Percentiles rank a stretch among this genome's conserved stretches.
Evolutionary conservation across 192 early-diverging fungal genomes (phyloP).

Genomic region (Cladochytrium replicatum): DNA sequence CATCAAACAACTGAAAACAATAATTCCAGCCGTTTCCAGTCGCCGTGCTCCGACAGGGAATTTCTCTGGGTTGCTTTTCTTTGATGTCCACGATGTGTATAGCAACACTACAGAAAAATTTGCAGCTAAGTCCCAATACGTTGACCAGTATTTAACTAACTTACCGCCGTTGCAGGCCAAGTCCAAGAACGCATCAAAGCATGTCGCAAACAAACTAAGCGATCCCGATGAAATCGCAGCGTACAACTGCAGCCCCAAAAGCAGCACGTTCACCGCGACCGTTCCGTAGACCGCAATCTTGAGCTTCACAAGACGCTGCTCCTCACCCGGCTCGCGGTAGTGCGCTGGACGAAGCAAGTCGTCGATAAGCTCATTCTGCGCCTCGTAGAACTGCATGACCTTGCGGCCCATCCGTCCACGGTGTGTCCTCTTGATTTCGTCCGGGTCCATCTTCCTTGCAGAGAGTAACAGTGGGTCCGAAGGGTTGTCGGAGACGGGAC

Average conservation of each 20-base stretch:
- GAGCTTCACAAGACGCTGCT: constrained; percentile 19
- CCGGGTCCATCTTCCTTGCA: constrained; percentile 19
- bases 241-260: constrained; percentile 55
- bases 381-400: constrained; percentile 62
- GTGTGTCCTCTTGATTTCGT: constrained; percentile 47
- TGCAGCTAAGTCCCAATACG: too few species aligned
- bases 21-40: constrained; percentile 65
- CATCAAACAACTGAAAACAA: constrained; percentile 63
- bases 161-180: constrained; percentile 16
- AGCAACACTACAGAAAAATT: too few species aligned
- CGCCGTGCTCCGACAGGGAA: constrained; percentile 60
- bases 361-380: constrained; percentile 76
- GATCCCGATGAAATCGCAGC: constrained; percentile 55
- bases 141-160: too few species aligned
- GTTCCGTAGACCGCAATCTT: constrained; percentile 62
- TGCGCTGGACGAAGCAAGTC: constrained; percentile 48
- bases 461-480: not conserved
- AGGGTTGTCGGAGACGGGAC: too few species aligned
- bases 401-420: constrained; percentile 29
- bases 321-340: constrained; percentile 6
- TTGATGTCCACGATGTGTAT: too few species aligned
- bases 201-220: constrained; percentile 57
- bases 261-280: constrained; percentile 48
- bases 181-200: constrained; percentile 60
- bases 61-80: too few species aligned